Base-by-base conservation (phyloP, 495 filamentous ascomycete genomes). In the Neurospora discreta region DNA sequence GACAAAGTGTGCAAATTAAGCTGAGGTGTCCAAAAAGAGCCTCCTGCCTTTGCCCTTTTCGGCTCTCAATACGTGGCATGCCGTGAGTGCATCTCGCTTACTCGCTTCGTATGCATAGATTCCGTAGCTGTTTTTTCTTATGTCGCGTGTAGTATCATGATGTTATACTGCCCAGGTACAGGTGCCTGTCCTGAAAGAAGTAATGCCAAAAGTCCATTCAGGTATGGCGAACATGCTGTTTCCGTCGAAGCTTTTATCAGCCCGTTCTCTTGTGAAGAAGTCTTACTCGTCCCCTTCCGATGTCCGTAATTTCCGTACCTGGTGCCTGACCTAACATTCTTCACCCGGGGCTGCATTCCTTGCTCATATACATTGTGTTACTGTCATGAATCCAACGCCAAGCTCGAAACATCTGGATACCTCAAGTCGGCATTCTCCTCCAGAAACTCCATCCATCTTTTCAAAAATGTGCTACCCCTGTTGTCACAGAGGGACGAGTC, bases 401-500 rank as follows among this genome's bases (percentile, higher is more conserved):
- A 74, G 44, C 89, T 87, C 33, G 86, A 81, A 10, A 89, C 82
- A 77, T 94, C 89, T 13, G 93, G 92, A 81, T 97, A 97, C 74
- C 94, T 84, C 69, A 97, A 80, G 81, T 97, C 93, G 3, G 92
- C 90, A 77, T 94, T 79, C 71, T 94, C 92, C 78, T 97, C 94
- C 38, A 98, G 81, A 77, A 88, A 92, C n/a, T 82, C 86, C 92
- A 97, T 97, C 94, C 94, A 98, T 68, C 86, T 84, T 78, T 92
- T 92, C 70, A 98, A 84, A 78, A 97, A 98, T 70, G 84, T 84
- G 79, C 90, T 93, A 5, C 92, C 89, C 78, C 91, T 94, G 79
- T 75, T 72, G 3, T 18, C 72, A 72, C 70, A 73, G 70, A 74
- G 20, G 70, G 60, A 36, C 52, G 11, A 40, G 74, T 73, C 58